These are phyloP conservation scores for Colletotrichum sp. DNA, from an alignment of 2,329 filamentous ascomycete species.

Conservation along the genomic window DNA sequence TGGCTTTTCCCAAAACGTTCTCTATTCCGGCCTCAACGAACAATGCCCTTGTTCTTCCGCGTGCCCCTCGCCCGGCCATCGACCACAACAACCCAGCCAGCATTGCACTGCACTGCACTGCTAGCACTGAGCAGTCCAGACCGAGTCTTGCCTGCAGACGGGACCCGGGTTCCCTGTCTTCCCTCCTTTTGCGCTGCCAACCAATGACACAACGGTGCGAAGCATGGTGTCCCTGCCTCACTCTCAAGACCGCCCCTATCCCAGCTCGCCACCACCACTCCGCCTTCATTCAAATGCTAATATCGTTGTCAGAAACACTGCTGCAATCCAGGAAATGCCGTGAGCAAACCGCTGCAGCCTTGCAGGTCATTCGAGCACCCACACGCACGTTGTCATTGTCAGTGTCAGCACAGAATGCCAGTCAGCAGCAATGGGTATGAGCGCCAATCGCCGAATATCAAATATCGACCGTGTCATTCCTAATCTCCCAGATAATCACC, in stretches of 20 bases:
- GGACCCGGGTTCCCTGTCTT: not conserved
- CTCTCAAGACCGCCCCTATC: not conserved
- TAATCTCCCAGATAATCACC: constrained; percentile 12
- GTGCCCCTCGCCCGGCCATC: not conserved
- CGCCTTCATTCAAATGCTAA: not conserved
- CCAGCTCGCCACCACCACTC: not conserved
- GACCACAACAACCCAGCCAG: not conserved
- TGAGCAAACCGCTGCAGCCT: not conserved
- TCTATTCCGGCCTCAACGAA: not conserved
- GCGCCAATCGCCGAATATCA: not conserved
- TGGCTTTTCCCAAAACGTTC: constrained; percentile 8
- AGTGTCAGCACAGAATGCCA: not conserved
- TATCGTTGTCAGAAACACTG: not conserved
- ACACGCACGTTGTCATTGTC: not conserved
- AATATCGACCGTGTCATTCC: not conserved
- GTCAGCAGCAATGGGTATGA: not conserved
- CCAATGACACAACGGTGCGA: not conserved
- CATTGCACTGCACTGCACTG: not conserved
- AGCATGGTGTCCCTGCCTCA: not conserved
- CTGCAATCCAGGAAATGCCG: not conserved
- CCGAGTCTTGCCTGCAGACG: not conserved
- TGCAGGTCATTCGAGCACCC: not conserved
- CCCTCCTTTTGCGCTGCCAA: not conserved
- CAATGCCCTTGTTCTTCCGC: constrained; percentile 10
- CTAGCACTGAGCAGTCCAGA: not conserved